Conservation (phyloP, 2,329 filamentous ascomycete species). For the Didymella sp. region DNA sequence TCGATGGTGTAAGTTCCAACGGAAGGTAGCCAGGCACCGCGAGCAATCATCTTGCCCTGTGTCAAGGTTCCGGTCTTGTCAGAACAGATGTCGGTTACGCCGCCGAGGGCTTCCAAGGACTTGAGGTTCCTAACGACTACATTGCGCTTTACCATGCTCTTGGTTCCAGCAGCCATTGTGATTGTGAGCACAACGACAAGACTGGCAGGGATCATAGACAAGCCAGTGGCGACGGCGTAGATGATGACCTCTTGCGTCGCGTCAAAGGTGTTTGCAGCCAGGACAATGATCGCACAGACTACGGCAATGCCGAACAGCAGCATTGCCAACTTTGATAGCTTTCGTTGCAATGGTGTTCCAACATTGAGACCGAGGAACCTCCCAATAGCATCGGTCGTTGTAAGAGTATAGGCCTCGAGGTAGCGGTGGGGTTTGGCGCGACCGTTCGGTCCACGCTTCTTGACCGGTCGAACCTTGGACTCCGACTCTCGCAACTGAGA, state of each 20-base stretch:
- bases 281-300: constrained; percentile 50
- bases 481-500: constrained; percentile 65
- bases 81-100: constrained; percentile 47
- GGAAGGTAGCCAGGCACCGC: constrained; percentile 49
- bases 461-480: constrained; percentile 48
- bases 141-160: constrained; percentile 47
- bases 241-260: constrained; percentile 51
- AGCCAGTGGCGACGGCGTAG: constrained; percentile 50
- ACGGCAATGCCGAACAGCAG: constrained; percentile 48
- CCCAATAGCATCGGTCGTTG: constrained; percentile 51
- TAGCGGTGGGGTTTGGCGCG: constrained; percentile 47
- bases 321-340: constrained; percentile 45
- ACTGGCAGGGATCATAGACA: constrained; percentile 50
- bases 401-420: constrained; percentile 61
- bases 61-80: constrained; percentile 50
- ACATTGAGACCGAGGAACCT: constrained; percentile 52
- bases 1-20: constrained; percentile 49
- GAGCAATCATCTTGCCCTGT: constrained; percentile 53
- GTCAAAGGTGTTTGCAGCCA: constrained; percentile 49
- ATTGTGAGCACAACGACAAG: constrained; percentile 50
- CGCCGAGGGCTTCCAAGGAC: constrained; percentile 47
- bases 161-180: constrained; percentile 50
- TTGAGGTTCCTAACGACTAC: constrained; percentile 47
- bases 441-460: constrained; percentile 52
- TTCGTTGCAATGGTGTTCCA: constrained; percentile 49